phyloP scores from a whole-genome alignment of 306 rosid genomes.

The Malus orientalis region DNA sequence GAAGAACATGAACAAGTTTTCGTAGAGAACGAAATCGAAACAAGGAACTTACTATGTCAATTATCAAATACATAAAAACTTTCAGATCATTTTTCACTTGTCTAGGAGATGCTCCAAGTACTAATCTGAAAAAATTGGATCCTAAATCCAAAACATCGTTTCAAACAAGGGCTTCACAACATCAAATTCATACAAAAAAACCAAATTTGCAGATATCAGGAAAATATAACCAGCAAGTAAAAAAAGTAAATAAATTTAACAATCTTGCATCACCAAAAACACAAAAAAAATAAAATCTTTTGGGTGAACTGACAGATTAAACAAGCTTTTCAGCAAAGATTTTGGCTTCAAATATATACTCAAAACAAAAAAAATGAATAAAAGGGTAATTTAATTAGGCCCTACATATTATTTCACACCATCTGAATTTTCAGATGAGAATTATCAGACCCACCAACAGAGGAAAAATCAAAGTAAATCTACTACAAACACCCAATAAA shows the following conservation, averaged over 20 bases:
- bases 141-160: background rate
- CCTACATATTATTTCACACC: background rate
- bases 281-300: background rate
- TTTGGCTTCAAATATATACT: background rate
- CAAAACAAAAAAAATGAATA: slow-evolving; percentile 6
- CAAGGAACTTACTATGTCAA: background rate
- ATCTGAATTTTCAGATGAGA: background rate
- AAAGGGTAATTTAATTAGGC: background rate
- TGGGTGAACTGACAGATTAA: background rate
- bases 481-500: slow-evolving; percentile 14
- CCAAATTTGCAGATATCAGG: background rate
- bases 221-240: background rate
- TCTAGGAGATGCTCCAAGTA: background rate
- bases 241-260: background rate
- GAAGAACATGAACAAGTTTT: background rate
- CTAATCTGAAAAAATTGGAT: background rate
- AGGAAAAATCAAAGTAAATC: background rate
- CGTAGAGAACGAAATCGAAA: background rate
- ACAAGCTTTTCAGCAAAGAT: background rate
- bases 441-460: slow-evolving; percentile 7
- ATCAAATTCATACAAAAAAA: background rate
- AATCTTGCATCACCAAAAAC: background rate
- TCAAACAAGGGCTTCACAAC: background rate
- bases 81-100: background rate
- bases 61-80: background rate